Evolutionary conservation across 805 yeast genomes (phyloP), one percentile per base, ranked within the genome.

Genomic region (Starmerella davenportii): DNA sequence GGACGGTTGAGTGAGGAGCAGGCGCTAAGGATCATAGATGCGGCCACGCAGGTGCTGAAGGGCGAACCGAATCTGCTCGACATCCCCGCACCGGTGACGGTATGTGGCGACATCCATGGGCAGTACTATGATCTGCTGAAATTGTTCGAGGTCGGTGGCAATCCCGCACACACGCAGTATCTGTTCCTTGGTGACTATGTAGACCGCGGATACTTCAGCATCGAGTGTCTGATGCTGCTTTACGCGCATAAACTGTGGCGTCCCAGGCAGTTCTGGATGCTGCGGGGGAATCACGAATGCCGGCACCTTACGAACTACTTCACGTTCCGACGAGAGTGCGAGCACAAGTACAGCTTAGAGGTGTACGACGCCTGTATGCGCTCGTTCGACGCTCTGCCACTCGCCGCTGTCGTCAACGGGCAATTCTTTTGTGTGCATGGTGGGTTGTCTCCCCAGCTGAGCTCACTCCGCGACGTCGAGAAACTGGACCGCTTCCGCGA

Each of bases 91-190:
- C 98, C 96, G 1, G 80, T 87, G 2, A 85, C 94, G 0, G 84
- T 87, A 2, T 84, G 95, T 61, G 98, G 98, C 40, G 96, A 87
- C 59, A 69, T 85, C n/a, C 96, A 87, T 58, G 98, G 98, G 15
- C 96, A 87, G 57, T 82, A 71, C 56, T 85, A 70, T 56, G 98
- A 87, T 57, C 65, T 87, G 49, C 66, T 85, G 71, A 84, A 85
- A 58, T 62, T 87, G 33, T 80, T 87, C 53, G 95, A 87, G 55
- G 87, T 84, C 15, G 93, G 95, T 30, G 96, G 96, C 2, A 75
- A 77, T 52, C 94, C 95, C 11, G 64, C 61, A 14, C 59, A 54
- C n/a, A 76, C 92, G 1, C 67, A 79, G 16, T 87, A 81, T 55
- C 62, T 85, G 38, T 85, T 87, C 51, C 60, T 85, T 40, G 95